A percentile compares a stretch with the other conserved stretches of the same genome.
phyloP scores from a whole-genome alignment of 352 stramenopile species.

The Pythium dissimile region DNA sequence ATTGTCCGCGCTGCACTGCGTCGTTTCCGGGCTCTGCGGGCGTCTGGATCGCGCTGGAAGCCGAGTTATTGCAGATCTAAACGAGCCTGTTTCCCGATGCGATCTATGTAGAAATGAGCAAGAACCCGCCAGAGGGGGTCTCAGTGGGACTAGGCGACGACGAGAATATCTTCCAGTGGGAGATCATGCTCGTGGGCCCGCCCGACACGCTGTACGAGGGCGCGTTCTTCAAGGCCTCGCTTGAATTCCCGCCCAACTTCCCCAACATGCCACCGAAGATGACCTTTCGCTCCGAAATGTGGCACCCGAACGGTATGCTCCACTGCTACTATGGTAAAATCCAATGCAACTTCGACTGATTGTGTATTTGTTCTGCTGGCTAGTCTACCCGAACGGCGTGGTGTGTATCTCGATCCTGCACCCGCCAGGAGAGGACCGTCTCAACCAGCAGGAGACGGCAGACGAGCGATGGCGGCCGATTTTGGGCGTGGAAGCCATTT shows the following conservation, averaged over 20 bases:
- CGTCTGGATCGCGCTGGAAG: neutral
- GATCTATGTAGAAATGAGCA: slow-evolving; percentile 90
- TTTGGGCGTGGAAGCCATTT: slow-evolving; percentile 94
- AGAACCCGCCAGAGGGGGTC: slow-evolving; percentile 98
- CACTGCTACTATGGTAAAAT: neutral
- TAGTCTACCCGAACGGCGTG: slow-evolving; percentile 97
- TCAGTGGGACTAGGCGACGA: slow-evolving; percentile 97
- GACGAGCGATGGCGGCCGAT: slow-evolving; percentile 99
- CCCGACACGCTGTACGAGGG: slow-evolving; percentile 94
- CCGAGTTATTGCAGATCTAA: neutral
- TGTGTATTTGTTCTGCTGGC: slow-evolving; percentile 1
- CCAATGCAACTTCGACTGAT: neutral
- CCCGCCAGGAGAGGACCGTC: slow-evolving; percentile 95
- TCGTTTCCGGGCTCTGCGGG: neutral
- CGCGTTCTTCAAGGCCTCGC: slow-evolving; percentile 97
- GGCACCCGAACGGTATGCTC: slow-evolving; percentile 95
- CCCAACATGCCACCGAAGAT: slow-evolving; percentile 99
- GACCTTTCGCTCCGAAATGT: slow-evolving; percentile 99
- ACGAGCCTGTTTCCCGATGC: neutral
- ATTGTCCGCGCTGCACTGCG: neutral
- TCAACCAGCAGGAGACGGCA: slow-evolving; percentile 97
- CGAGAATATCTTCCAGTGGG: slow-evolving; percentile 99
- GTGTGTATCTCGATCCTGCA: slow-evolving; percentile 99
- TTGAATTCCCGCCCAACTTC: slow-evolving; percentile 98
- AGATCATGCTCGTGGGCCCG: slow-evolving; percentile 97